Percentiles rank a stretch among this genome's conserved stretches.
These are phyloP conservation scores for Colletotrichum cuscutae DNA, from an alignment of 2,329 filamentous ascomycete species.

Conservation along the genomic window DNA sequence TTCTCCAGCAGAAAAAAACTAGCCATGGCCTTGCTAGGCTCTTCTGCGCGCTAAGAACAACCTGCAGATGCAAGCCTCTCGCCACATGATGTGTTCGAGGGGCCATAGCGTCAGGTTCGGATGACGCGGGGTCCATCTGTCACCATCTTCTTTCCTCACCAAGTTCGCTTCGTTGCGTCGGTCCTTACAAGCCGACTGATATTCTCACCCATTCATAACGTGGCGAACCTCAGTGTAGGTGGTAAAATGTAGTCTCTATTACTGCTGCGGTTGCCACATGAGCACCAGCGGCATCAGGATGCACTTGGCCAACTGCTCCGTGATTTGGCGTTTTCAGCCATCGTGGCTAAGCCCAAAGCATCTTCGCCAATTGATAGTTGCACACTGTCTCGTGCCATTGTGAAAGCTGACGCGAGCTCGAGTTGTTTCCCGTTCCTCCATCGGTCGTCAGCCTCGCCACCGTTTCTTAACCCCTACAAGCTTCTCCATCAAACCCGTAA, in stretches of 20 bases:
- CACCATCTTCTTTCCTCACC: background rate
- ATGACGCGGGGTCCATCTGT: constrained; percentile 17
- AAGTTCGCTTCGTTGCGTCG: background rate
- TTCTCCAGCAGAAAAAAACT: constrained; percentile 9
- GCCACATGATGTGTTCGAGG: constrained; percentile 19
- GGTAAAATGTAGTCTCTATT: constrained; percentile 29
- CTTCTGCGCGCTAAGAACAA: background rate
- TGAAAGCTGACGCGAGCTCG: background rate
- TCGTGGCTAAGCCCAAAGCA: background rate
- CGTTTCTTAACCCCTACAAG: background rate
- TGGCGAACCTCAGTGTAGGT: background rate
- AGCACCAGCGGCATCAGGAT: constrained; percentile 15
- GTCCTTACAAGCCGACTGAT: background rate
- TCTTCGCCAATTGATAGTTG: constrained; percentile 5
- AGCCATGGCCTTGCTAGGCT: background rate
- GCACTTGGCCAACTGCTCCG: background rate
- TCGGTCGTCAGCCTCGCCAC: background rate
- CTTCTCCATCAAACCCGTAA: constrained; percentile 14
- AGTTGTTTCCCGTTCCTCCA: background rate
- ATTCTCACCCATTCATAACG: no score
- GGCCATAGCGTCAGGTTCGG: constrained; percentile 20
- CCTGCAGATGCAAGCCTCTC: constrained; percentile 26
- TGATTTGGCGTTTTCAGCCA: background rate
- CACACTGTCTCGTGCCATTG: background rate
- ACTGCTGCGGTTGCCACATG: constrained; percentile 18